These are phyloP conservation scores for Metarhizium guizhouense DNA, from an alignment of 2,329 filamentous ascomycete species.

Conservation along the genomic window DNA sequence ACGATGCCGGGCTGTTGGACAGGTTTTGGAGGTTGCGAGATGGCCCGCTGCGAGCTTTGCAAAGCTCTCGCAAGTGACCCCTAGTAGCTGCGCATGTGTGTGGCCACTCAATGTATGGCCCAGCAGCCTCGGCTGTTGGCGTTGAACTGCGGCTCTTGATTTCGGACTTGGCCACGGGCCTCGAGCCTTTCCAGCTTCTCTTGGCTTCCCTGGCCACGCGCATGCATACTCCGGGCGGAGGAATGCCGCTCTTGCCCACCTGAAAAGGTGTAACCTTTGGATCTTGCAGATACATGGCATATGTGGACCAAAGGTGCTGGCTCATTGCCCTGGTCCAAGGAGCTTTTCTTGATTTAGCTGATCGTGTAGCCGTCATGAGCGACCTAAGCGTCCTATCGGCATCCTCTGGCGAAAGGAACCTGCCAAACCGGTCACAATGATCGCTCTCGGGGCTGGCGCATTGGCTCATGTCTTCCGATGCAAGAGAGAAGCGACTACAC, in stretches of 20 bases:
- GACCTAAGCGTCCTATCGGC: slow-evolving; percentile 21
- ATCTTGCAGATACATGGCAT: slow-evolving; percentile 56
- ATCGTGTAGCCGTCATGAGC: slow-evolving; percentile 6
- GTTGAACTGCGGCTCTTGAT: slow-evolving; percentile 45
- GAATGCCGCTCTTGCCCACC: slow-evolving; percentile 53
- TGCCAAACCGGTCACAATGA: slow-evolving; percentile 14
- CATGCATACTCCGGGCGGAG: slow-evolving; percentile 54
- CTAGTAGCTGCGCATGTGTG: slow-evolving; percentile 55
- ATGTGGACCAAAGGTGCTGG: slow-evolving; percentile 57
- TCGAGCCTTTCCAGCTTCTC: slow-evolving; percentile 57
- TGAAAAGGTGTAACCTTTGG: slow-evolving; percentile 59
- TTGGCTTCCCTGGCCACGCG: slow-evolving; percentile 58
- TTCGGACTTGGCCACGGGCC: slow-evolving; percentile 23
- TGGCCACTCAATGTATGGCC: slow-evolving; percentile 51
- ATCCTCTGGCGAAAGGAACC: slow-evolving; percentile 19
- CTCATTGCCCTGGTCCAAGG: slow-evolving; percentile 59
- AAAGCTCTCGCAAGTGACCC: slow-evolving; percentile 53
- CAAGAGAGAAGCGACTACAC: slow-evolving; percentile 46
- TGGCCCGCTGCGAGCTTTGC: slow-evolving; percentile 43
- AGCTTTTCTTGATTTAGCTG: slow-evolving; percentile 36
- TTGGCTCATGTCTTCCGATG: slow-evolving; percentile 45
- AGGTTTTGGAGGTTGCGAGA: slow-evolving; percentile 36
- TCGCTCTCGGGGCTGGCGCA: slow-evolving; percentile 42
- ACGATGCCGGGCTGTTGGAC: slow-evolving; percentile 47
- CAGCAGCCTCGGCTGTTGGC: slow-evolving; percentile 38